Percentiles rank a stretch among this genome's conserved stretches.
These are phyloP conservation scores for Talaromyces pinophilus DNA, from an alignment of 2,329 filamentous ascomycete species.

Conservation along the genomic window DNA sequence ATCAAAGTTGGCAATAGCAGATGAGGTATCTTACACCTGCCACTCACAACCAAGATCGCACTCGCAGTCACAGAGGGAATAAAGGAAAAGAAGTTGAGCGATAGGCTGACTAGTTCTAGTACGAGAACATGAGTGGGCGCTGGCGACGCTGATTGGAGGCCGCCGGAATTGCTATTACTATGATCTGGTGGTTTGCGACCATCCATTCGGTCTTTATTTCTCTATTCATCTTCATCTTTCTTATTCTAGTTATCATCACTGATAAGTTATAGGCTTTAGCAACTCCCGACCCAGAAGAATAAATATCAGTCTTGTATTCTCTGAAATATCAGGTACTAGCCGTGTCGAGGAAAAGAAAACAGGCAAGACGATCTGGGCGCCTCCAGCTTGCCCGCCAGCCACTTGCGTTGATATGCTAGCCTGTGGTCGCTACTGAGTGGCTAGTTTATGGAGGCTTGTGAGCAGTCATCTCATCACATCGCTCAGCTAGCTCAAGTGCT, in stretches of 20 bases:
- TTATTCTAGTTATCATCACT: not conserved
- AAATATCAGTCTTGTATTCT: not conserved
- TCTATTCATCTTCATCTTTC: not conserved
- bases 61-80: not conserved
- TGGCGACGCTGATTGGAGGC: slow-evolving; percentile 16
- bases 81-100: not conserved
- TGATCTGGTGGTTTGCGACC: not conserved
- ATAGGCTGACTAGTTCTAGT: not conserved
- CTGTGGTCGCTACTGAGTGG: no score
- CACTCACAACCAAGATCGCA: not conserved
- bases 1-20: not conserved
- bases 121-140: slow-evolving; percentile 17
- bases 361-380: not conserved
- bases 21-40: not conserved
- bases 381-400: not conserved
- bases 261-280: not conserved
- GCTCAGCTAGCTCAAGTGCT: not conserved
- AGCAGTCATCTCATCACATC: not conserved
- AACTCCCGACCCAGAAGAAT: not conserved
- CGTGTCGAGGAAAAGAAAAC: not conserved
- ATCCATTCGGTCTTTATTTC: not conserved
- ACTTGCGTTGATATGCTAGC: not conserved
- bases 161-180: not conserved
- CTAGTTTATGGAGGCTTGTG: not conserved
- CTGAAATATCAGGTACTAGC: not conserved